Base-by-base conservation (phyloP, 2,329 filamentous ascomycete genomes). In the Neoascochyta sp. region DNA sequence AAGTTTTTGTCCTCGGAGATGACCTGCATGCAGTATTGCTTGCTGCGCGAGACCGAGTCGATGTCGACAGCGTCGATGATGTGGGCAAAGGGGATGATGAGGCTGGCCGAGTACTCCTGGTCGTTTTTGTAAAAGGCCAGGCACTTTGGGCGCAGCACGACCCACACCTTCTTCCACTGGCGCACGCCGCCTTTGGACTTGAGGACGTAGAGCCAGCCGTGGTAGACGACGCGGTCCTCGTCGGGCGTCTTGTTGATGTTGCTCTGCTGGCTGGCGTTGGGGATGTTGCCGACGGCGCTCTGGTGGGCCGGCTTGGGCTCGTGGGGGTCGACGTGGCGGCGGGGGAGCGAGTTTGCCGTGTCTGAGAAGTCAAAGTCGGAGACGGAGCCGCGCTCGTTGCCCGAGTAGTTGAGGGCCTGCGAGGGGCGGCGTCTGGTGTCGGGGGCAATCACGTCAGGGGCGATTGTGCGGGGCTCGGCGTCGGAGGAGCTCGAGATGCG, bases 91-190 rank as follows among this genome's bases (percentile, higher is more conserved):
- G 84, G 79, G 18, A 95, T 70, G 48, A 98, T 84, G 48, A 88
- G 81, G 40, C 84, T 74, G 1, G 89, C 86, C 9, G 84, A 82
- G 62, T 96, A 96, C 65, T 98, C 92, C 43, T 77, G 70, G 33
- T 93, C 86, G 55, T 93, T 83, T 63, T 95, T 95, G 72, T 98
- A 98, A 15, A 96, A 75, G 10, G 87, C 84, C 17, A 98, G 70
- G 42, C 85, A 88, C 29, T 83, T 81, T 1, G 86, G 83, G 17
- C 92, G 84, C 29, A 98, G 74, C 0, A 96, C 92, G 9, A 83
- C 84, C 92, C 92, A 96, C 36, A 88, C 75, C 50, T 87, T 83
- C 70, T 95, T 95, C 92, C 92, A 98, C 54, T 94, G 85, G 25
- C 84, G 80, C 32, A 98, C 78, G 7, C 88, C 87, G 13, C 82